These are phyloP conservation scores for Elaeagnus macrophylla DNA, from an alignment of 306 rosid species.

Conservation along the genomic window DNA sequence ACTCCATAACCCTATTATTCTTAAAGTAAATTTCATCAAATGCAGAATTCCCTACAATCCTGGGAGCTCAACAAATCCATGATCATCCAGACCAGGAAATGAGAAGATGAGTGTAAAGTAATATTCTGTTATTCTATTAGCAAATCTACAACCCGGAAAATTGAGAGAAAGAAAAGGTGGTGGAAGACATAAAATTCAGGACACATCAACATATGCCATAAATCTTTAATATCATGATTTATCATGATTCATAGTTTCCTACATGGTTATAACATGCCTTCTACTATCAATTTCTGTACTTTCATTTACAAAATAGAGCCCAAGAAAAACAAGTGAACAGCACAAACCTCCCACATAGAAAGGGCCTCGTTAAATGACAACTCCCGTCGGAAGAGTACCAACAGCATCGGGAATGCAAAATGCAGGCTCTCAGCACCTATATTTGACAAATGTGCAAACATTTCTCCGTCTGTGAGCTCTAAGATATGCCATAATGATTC, in stretches of 20 bases:
- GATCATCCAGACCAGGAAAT: constrained; percentile 10
- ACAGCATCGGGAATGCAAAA: constrained; percentile 91
- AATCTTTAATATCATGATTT: too few species aligned
- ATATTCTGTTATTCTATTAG: too few species aligned
- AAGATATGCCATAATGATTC: constrained; percentile 70
- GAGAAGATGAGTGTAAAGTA: not conserved
- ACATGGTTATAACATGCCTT: too few species aligned
- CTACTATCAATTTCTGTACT: too few species aligned
- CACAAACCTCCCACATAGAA: constrained; percentile 96
- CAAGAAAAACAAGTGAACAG: constrained; percentile 3
- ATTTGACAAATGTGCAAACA: constrained; percentile 64
- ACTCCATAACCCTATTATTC: constrained; percentile 1
- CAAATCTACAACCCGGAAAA: too few species aligned
- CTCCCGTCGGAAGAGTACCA: constrained; percentile 93
- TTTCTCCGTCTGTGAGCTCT: constrained; percentile 71
- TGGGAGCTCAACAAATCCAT: constrained; percentile 12
- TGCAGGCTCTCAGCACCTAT: constrained; percentile 97
- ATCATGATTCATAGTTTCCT: too few species aligned
- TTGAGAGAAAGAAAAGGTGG: too few species aligned
- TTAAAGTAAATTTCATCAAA: constrained; percentile 1
- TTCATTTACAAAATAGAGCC: not conserved
- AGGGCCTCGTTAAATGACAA: constrained; percentile 80
- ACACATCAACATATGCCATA: too few species aligned
- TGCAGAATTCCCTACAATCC: constrained; percentile 1
- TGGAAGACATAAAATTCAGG: too few species aligned